Conservation (phyloP, 768 basidiomycete genomes). For the Pleurotus platypus region DNA sequence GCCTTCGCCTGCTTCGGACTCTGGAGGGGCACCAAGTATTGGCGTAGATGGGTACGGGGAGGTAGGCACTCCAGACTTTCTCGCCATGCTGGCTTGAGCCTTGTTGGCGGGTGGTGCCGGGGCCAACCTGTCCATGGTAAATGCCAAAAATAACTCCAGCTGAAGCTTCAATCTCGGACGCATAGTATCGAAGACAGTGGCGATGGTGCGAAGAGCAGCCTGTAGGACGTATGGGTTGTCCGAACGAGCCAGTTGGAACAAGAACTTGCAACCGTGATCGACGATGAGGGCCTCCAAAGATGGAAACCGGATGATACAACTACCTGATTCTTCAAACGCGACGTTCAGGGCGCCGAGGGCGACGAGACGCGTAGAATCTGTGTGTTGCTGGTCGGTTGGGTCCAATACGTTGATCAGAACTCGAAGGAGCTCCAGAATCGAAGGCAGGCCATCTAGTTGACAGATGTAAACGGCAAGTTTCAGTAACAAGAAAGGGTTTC, state of each 20-base stretch:
- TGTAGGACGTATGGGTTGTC: constrained; percentile 81
- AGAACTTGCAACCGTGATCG: constrained; percentile 91
- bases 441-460: constrained; percentile 77
- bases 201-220: constrained; percentile 77
- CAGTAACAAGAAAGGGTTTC: constrained; percentile 11
- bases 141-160: constrained; percentile 91
- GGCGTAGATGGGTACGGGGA: constrained; percentile 58
- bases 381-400: constrained; percentile 91
- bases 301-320: constrained; percentile 70
- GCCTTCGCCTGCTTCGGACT: constrained; percentile 42
- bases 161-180: constrained; percentile 85
- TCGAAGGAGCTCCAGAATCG: constrained; percentile 87
- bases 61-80: constrained; percentile 31
- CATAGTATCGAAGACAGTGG: constrained; percentile 87
- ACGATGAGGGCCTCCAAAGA: constrained; percentile 74
- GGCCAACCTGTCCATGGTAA: constrained; percentile 87
- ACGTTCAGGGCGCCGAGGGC: constrained; percentile 85
- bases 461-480: too few relatives aligned
- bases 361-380: constrained; percentile 90
- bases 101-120: constrained; percentile 36
- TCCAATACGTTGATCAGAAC: constrained; percentile 95
- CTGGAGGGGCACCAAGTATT: constrained; percentile 28
- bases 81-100: constrained; percentile 20
- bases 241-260: constrained; percentile 94
- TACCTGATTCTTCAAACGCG: constrained; percentile 82